Percentiles rank a stretch among this genome's conserved stretches.
Conservation (phyloP, 2,329 filamentous ascomycete genomes). For the Neonectria ditissima region DNA sequence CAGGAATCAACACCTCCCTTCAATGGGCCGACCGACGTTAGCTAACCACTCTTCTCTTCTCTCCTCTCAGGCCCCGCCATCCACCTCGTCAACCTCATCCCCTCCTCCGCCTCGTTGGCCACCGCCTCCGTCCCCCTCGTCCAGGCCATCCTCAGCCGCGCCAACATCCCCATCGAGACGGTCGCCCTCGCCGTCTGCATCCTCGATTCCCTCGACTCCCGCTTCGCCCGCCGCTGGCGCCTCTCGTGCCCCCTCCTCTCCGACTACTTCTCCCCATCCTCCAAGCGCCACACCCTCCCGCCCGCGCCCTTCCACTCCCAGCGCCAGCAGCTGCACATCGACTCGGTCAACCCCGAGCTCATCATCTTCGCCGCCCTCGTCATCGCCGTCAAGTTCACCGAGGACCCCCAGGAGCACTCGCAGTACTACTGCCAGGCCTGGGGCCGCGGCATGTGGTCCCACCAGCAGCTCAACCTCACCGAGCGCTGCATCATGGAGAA, state of each 20-base stretch:
- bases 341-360: slow-evolving; percentile 71
- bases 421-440: slow-evolving; percentile 65
- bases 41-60: slow-evolving; percentile 25
- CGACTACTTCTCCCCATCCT: slow-evolving; percentile 43
- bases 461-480: slow-evolving; percentile 72
- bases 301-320: slow-evolving; percentile 50
- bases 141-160: slow-evolving; percentile 69
- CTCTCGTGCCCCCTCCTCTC: slow-evolving; percentile 65
- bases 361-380: slow-evolving; percentile 72
- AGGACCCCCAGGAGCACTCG: slow-evolving; percentile 68
- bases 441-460: slow-evolving; percentile 68
- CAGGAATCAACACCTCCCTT: not conserved
- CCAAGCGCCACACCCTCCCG: slow-evolving; percentile 63
- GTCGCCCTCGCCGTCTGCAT: slow-evolving; percentile 75
- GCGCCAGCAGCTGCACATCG: slow-evolving; percentile 64
- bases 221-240: slow-evolving; percentile 73
- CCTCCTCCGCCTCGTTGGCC: slow-evolving; percentile 70
- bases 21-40: not conserved
- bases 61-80: slow-evolving; percentile 67
- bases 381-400: slow-evolving; percentile 74
- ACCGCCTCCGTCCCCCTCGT: slow-evolving; percentile 69
- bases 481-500: slow-evolving; percentile 74
- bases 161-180: slow-evolving; percentile 69
- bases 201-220: slow-evolving; percentile 72
- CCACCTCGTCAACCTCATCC: slow-evolving; percentile 75